phyloP scores from a whole-genome alignment of 495 filamentous ascomycete genomes.

The Penicillium malachiteum region DNA sequence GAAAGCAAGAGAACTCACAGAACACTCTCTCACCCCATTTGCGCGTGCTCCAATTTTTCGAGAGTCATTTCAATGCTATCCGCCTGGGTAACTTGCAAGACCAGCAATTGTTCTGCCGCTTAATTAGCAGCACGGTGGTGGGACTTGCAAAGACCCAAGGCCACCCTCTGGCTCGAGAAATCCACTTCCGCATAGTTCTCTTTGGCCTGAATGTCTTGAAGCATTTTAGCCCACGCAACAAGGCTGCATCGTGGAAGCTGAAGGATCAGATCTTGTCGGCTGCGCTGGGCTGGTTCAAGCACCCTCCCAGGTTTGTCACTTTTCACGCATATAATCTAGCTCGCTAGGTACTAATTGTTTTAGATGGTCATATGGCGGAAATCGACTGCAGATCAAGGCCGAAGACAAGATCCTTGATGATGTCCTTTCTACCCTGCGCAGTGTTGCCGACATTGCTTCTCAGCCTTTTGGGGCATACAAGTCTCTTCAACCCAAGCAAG shows the following conservation, averaged over 20 bases:
- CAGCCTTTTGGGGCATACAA: constrained; percentile 55
- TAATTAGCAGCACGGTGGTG: constrained; percentile 72
- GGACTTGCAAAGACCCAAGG: constrained; percentile 65
- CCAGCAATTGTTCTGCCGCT: constrained; percentile 73
- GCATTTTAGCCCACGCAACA: constrained; percentile 61
- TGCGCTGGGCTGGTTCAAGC: constrained; percentile 82
- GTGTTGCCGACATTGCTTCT: constrained; percentile 54
- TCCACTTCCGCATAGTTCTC: constrained; percentile 82
- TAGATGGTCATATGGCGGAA: constrained; percentile 93
- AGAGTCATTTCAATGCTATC: constrained; percentile 90
- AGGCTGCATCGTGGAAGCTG: constrained; percentile 64
- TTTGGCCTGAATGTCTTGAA: constrained; percentile 76
- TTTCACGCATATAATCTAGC: not conserved
- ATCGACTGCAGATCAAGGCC: constrained; percentile 87
- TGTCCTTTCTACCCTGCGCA: constrained; percentile 61
- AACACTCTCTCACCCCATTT: constrained; percentile 82
- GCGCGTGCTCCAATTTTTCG: constrained; percentile 81
- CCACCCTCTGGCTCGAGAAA: constrained; percentile 86
- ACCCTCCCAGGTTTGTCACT: constrained; percentile 59
- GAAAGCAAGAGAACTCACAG: constrained; percentile 72
- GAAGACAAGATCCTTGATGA: constrained; percentile 82
- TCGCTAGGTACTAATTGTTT: not conserved
- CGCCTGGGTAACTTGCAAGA: constrained; percentile 76
- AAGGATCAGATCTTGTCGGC: constrained; percentile 88
- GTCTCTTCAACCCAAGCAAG: constrained; percentile 73